These are phyloP conservation scores for Phytopythium mirpurense DNA, from an alignment of 352 stramenopile genomes.

Conservation along the genomic window DNA sequence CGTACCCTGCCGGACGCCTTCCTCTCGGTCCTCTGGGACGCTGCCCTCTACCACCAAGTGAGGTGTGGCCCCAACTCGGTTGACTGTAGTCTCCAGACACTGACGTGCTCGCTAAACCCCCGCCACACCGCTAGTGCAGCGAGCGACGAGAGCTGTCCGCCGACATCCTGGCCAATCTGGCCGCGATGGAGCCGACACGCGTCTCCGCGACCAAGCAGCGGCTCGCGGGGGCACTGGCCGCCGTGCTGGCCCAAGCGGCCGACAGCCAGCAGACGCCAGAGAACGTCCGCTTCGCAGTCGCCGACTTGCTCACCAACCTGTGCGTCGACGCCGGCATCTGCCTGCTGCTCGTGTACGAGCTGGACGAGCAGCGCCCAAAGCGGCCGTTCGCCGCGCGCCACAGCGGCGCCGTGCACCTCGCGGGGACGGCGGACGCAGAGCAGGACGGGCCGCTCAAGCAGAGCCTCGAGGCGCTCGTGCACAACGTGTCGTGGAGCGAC, in stretches of 20 bases:
- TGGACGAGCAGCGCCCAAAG: conserved; percentile 50
- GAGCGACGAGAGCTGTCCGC: conserved; percentile 26
- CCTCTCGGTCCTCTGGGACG: conserved; percentile 19
- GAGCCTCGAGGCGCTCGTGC: conserved; percentile 58
- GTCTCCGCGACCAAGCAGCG: conserved; percentile 19
- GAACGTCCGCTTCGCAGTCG: conserved; percentile 34
- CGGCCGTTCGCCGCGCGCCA: conserved; percentile 18
- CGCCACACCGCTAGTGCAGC: neutral
- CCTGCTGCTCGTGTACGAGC: conserved; percentile 59
- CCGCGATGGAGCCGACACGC: conserved; percentile 11
- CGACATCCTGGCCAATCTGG: conserved; percentile 39
- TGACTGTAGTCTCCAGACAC: too few species aligned
- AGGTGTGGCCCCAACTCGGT: neutral
- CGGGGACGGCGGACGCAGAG: conserved; percentile 35
- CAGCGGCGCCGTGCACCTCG: conserved; percentile 58
- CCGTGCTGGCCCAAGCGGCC: conserved; percentile 22
- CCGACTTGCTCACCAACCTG: conserved; percentile 61
- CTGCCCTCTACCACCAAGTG: conserved; percentile 14
- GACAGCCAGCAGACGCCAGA: neutral
- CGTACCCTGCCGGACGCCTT: conserved; percentile 14
- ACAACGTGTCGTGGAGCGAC: conserved; percentile 77
- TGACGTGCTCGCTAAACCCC: too few species aligned
- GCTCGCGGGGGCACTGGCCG: conserved; percentile 22
- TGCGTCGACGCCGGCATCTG: conserved; percentile 38
- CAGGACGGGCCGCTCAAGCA: conserved; percentile 33